These are phyloP conservation scores for Moesziomyces antarcticus DNA, from an alignment of 1,284 basidiomycete species.

Conservation along the genomic window DNA sequence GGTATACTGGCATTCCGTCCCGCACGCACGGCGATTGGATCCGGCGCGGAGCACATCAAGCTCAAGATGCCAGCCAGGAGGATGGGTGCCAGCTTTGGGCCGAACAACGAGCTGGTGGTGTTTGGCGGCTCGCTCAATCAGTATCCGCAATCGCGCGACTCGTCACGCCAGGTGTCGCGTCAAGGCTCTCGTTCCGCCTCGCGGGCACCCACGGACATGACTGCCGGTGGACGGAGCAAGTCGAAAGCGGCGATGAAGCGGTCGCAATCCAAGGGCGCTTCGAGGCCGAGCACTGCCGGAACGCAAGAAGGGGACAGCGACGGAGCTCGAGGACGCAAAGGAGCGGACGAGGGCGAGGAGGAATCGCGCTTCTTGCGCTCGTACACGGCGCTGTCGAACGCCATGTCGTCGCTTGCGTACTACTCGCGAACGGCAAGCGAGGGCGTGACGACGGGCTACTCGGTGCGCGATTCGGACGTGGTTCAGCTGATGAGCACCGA, in stretches of 20 bases:
- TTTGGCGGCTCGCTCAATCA: constrained; percentile 34
- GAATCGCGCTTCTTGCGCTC: constrained; percentile 54
- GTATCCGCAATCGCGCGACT: constrained; percentile 22
- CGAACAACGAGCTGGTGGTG: constrained; percentile 46
- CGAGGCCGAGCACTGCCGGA: constrained; percentile 1
- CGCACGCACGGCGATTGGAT: constrained; percentile 1
- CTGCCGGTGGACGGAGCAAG: constrained; percentile 8
- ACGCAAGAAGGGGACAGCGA: constrained; percentile 9
- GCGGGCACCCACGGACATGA: constrained; percentile 10
- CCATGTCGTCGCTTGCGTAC: constrained; percentile 51
- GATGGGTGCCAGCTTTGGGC: constrained; percentile 51
- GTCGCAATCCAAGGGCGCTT: constrained; percentile 16
- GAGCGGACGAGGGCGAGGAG: constrained; percentile 21
- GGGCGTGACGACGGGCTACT: constrained; percentile 33
- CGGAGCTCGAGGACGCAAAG: constrained; percentile 1
- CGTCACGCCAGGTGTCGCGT: constrained; percentile 18
- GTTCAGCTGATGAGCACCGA: constrained; percentile 59
- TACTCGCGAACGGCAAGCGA: constrained; percentile 35
- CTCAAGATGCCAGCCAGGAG: constrained; percentile 32
- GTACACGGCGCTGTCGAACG: constrained; percentile 53
- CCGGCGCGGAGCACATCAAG: constrained; percentile 6
- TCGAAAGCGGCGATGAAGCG: constrained; percentile 15
- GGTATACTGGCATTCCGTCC: constrained; percentile 25
- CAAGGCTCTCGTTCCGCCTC: constrained; percentile 16
- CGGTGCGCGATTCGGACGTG: constrained; percentile 55